These are phyloP conservation scores for Solanum stenotomum DNA, from an alignment of 257 asterid genomes.

Conservation along the genomic window DNA sequence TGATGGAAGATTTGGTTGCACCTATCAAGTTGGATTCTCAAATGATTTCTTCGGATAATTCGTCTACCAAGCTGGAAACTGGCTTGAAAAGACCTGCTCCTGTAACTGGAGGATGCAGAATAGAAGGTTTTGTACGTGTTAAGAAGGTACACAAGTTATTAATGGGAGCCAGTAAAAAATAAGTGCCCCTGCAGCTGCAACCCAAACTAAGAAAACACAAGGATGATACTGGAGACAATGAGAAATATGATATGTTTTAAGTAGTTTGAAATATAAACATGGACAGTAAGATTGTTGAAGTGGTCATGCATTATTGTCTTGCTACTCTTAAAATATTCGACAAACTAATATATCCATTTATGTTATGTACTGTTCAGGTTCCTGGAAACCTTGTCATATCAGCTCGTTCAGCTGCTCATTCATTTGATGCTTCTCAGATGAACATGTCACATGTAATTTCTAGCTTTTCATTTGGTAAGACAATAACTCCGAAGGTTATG, in stretches of 20 bases:
- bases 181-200: not conserved
- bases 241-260: not conserved
- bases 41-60: slow-evolving; percentile 34
- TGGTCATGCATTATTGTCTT: not conserved
- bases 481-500: slow-evolving; percentile 52
- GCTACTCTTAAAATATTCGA: not conserved
- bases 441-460: slow-evolving; percentile 86
- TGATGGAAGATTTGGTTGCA: slow-evolving; percentile 81
- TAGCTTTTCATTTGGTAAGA: slow-evolving; percentile 81
- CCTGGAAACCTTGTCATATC: slow-evolving; percentile 90
- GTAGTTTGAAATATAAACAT: not conserved
- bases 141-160: slow-evolving; percentile 52
- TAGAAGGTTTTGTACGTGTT: slow-evolving; percentile 96
- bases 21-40: slow-evolving; percentile 54
- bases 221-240: not conserved
- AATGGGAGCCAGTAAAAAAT: not conserved
- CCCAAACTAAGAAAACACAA: not conserved
- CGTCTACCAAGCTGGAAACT: slow-evolving; percentile 25
- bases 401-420: slow-evolving; percentile 86
- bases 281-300: not conserved
- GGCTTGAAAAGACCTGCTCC: slow-evolving; percentile 80
- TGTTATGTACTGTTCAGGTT: slow-evolving; percentile 45
- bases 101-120: slow-evolving; percentile 79
- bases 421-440: slow-evolving; percentile 95
- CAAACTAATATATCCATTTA: not conserved